Evolutionary conservation across 129 eudicot species (phyloP).

Genomic region (Flaveria trinervia): DNA sequence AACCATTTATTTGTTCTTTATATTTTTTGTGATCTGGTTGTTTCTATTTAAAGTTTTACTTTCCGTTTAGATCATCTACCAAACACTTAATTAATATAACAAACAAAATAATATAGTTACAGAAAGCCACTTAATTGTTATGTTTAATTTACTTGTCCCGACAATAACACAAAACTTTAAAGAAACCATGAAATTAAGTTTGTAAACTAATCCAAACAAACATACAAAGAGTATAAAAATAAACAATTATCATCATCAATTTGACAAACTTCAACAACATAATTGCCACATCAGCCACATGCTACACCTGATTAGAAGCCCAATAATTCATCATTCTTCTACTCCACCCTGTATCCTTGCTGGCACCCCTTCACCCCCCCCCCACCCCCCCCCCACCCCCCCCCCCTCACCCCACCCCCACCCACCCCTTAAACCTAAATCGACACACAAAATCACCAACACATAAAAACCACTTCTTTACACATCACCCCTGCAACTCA

Average conservation of each 20-base stretch:
- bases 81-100: no score
- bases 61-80: no score
- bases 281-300: slow-evolving; percentile 32
- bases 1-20: not conserved
- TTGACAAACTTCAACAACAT: not conserved
- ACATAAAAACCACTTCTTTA: no score
- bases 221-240: no score
- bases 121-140: no score
- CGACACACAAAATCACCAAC: slow-evolving; percentile 10
- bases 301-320: slow-evolving; percentile 34
- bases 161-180: not conserved
- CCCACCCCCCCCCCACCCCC: not conserved
- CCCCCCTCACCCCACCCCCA: no score
- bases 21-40: no score
- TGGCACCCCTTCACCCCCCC: slow-evolving; percentile 31
- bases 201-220: not conserved
- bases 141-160: no score
- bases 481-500: slow-evolving; percentile 15
- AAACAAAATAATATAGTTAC: no score
- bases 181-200: not conserved
- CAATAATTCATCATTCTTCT: slow-evolving; percentile 79
- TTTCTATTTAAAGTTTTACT: no score
- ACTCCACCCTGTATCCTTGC: slow-evolving; percentile 73
- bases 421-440: slow-evolving; percentile 39
- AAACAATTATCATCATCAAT: not conserved